These are phyloP conservation scores for Aplosporella prunicola DNA, from an alignment of 2,329 filamentous ascomycete genomes.

Conservation along the genomic window DNA sequence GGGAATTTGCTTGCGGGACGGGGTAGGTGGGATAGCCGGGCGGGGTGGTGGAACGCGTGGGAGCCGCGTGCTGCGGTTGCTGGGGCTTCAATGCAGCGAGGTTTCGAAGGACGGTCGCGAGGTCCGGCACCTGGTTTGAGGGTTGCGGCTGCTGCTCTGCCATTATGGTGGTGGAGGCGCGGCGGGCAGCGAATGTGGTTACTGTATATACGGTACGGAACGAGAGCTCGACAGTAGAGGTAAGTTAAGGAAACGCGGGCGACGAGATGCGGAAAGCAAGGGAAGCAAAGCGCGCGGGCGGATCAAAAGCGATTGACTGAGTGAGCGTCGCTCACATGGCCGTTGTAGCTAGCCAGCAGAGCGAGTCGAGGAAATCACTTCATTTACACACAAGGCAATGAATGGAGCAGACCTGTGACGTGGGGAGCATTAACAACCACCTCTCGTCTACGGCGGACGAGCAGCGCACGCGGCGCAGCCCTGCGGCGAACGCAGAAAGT, in stretches of 20 bases:
- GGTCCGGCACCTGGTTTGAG: conserved; percentile 17
- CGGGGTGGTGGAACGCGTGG: conserved; percentile 2
- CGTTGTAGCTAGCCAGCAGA: too few species aligned
- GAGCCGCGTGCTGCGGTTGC: conserved; percentile 1
- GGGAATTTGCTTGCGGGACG: conserved; percentile 1
- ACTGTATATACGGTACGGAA: too few species aligned
- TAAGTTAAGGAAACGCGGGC: too few species aligned
- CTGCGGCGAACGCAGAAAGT: conserved; percentile 6
- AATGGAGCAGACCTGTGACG: too few species aligned
- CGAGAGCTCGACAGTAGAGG: too few species aligned
- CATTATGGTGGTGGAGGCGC: conserved; percentile 18
- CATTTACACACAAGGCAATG: too few species aligned
- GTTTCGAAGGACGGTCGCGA: conserved; percentile 27
- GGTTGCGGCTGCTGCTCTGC: conserved; percentile 16
- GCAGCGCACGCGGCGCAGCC: neutral
- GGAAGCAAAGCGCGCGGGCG: neutral
- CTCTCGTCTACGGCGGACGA: too few species aligned
- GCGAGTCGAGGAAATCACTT: too few species aligned
- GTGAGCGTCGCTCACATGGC: too few species aligned
- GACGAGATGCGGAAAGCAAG: neutral
- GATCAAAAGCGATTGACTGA: too few species aligned
- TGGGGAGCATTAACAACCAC: too few species aligned
- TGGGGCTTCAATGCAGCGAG: conserved; percentile 20
- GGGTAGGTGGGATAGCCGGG: neutral
- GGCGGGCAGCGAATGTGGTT: neutral